Evolutionary conservation across 176 grass and related monocot species (phyloP).

Genomic region (Leersia perrieri): DNA sequence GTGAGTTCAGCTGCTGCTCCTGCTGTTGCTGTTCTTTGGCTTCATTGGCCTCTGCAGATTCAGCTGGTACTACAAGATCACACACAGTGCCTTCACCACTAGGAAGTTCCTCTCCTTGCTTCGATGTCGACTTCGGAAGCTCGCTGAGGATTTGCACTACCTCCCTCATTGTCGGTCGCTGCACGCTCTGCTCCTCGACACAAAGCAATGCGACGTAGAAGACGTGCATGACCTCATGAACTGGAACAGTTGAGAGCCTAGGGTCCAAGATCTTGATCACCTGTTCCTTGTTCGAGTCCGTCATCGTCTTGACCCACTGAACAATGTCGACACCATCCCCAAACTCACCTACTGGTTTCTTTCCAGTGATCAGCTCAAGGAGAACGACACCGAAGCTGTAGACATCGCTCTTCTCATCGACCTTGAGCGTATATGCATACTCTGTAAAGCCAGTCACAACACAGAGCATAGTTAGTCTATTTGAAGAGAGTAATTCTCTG

Average conservation of each 20-base stretch:
- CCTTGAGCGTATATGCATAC: conserved; percentile 95
- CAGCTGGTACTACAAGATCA: not conserved
- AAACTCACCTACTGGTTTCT: conserved; percentile 90
- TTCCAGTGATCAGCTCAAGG: conserved; percentile 76
- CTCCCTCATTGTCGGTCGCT: conserved; percentile 90
- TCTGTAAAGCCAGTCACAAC: conserved; percentile 44
- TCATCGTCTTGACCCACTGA: conserved; percentile 81
- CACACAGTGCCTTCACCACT: not conserved
- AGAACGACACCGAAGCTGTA: conserved; percentile 95
- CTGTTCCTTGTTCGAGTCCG: conserved; percentile 63
- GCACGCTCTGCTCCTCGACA: conserved; percentile 91
- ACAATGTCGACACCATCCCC: conserved; percentile 94
- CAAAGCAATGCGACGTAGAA: conserved; percentile 88
- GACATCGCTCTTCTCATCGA: conserved; percentile 94
- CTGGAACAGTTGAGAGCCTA: conserved; percentile 67
- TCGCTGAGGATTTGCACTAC: conserved; percentile 91
- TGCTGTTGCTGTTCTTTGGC: conserved; percentile 40
- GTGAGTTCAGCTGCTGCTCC: conserved; percentile 11
- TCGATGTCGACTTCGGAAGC: conserved; percentile 41
- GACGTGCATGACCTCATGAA: conserved; percentile 78
- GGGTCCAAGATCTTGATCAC: conserved; percentile 74
- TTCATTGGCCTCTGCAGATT: conserved; percentile 40
- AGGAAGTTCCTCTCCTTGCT: conserved; percentile 44
- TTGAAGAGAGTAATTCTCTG: not conserved
- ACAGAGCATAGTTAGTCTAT: not conserved